Base-by-base conservation (phyloP, 352 stramenopile species). In the Globisporangium polare region DNA sequence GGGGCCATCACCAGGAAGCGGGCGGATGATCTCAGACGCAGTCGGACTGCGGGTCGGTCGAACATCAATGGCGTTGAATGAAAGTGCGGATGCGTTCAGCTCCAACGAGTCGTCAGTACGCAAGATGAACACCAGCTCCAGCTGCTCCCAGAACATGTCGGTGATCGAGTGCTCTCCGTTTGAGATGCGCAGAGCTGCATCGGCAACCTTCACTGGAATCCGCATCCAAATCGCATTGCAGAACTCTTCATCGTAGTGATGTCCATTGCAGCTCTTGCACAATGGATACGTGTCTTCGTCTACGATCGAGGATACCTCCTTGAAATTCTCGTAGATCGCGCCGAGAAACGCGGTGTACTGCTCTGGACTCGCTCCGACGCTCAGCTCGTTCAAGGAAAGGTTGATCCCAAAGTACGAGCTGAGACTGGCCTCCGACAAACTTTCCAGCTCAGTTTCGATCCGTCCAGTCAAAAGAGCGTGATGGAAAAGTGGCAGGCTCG, bases 241-340 rank as follows among this genome's bases (percentile, higher is more conserved):
- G 17, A 74, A 63, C 18, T 90, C 69, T 33, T 69, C 67, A 9
- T 74, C 72, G 61, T 78, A 82, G 62, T 96, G 87, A 24, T 92
- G 83, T 0, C 87, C 87, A 53, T 62, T 64, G 53, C 87, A 96
- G 5, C 13, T 68, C 12, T 60, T 46, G 52, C 87, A 96, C 1
- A 89, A 18, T 8, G 85, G 80, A 66, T 86, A 96, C 0, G 81
- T 90, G 35, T 96, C 83, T 78, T 94, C 87, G 35, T 85, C 69
- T 1, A 96, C 81, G 52, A 88, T 73, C 22, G 69, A 79, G 2
- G 82, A 89, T 8, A 85, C 68, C 67, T 96, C 87, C 42, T 86
- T 83, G 68, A 96, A 93, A 47, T 96, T 96, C 51, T 96, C 87
- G 53, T 88, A 94, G 27, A 94, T 91, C 53, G 89, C 78, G n/a